Evolutionary conservation across 305 asterid species (phyloP), one percentile per base, ranked within the genome.

Genomic region (Striga hermonthica): DNA sequence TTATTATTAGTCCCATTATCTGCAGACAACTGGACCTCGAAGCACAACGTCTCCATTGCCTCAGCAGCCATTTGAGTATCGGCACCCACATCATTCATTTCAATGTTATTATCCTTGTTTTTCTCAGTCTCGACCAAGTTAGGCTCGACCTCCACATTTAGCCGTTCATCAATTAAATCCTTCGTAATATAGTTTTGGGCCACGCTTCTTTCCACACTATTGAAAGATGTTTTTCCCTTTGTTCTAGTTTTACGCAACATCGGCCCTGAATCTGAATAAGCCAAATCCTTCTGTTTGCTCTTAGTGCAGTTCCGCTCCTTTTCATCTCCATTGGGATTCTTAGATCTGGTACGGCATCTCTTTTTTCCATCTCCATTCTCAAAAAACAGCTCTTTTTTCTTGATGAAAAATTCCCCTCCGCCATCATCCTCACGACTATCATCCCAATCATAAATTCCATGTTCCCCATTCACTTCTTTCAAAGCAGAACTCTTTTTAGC

Each of bases 21-120:
- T 48, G 67, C 84, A 62, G 69, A 57, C 81, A 75, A 70, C 52
- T 74, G 80, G 57, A 73, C 38, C 63, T 77, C 85, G 31, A 78
- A 70, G 75, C 88, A 79, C 78, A 88, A 73, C 72, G 73, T 66
- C 73, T 81, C 95, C 84, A 91, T 85, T 62, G 89, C 95, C 84
- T 91, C 98, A 70, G 86, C 98, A 74, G 97, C 98, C 75, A 85
- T 77, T 82, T 91, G 97, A 66, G 98, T 91, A 82, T 91, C 96
- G 60, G 86, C 77, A 56, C 97, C 97, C 50, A 89, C 64, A 72
- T 71, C 75, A 45, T 57, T 63, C 82, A 75, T 43, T 61, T 72
- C 82, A 6, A 69, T 69, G 44, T 73, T 43, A 68, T 22, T 72
- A 78, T 79, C 72, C 62, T 74, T 72, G 59, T 57, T 68, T 40